Base-by-base conservation (phyloP, 805 yeast species). In the Yarrowia porcina region DNA sequence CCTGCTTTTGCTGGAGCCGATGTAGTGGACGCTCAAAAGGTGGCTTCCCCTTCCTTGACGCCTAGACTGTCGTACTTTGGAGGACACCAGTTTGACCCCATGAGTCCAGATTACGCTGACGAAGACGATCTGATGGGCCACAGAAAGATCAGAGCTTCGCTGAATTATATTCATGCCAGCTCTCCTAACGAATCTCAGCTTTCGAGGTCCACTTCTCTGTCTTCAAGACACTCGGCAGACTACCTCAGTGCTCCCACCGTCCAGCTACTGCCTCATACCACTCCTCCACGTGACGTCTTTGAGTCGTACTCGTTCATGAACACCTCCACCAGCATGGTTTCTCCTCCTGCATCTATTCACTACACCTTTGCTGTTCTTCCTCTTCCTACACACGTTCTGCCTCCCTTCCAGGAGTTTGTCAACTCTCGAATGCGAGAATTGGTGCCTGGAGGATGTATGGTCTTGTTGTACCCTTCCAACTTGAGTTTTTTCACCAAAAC, bases 341-440 rank as follows among this genome's bases (percentile, higher is more conserved):
- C 63, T 4, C 67, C 69, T 6, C 69, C 68, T 2, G 47, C 33
- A 13, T 67, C 70, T 2, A 36, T 63, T 11, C 68, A 69, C 50
- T 67, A 64, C 50, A 56, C 67, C 3, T 42, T 70, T 49, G 59
- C 67, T 12, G 50, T 69, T 23, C 64, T 65, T 18, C 63, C 68
- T 17, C 61, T 69, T 11, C 72, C 71, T 5, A 65, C 66, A 9
- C 72, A 69, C 50, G 47, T 54, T 3, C 62, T 67, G 27, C 70
- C 69, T 2, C 35, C 63, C 17, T 70, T 69, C 28, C 44, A 54
- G 23, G 30, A 64, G 27, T 47, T 67, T 32, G 63, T 65, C 18
- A 39, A 32, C 12, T 30, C 69, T 12, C 59, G 71, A 5, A 50
- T 64, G 18, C 28, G 60, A 15, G 72, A 69, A 35, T 65, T 69